Base-by-base conservation (phyloP, 257 asterid species). In the Salvia miltiorrhiza region DNA sequence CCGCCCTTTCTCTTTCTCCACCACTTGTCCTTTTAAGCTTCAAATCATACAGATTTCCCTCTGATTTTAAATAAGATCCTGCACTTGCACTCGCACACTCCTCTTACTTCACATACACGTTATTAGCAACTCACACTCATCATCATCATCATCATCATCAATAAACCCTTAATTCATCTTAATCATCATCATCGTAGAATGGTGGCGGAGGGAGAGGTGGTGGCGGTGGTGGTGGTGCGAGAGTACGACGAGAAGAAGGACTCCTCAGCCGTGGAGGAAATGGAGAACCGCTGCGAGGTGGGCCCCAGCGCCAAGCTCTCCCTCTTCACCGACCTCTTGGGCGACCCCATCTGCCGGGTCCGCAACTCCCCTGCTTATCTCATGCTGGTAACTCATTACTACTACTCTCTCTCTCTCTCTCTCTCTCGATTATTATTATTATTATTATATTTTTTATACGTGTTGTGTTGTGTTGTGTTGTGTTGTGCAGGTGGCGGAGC, bases 261-360 rank as follows among this genome's bases (percentile, higher is more conserved):
- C 49, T 11, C 77, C 35, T 17, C 39, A 32, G 84, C 86, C 16
- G 99, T 90, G 62, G 97, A 84, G 70, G 85, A 88, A 2, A 85
- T 90, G 48, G 99, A 93, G 73, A 83, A 83, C 44, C 66, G 77
- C 47, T 93, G 97, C 55, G 99, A 90, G 41, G 94, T 85, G 52
- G 99, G 97, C 0, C 91, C 97, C 55, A 68, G 71, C 54, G 95
- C 91, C 3, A 78, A 88, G 73, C 87, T 93, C 63, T 87, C 85
- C 4, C 84, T 93, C 54, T 88, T 77, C 84, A 93, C 99, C 30
- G 88, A 93, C 75, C 92, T 85, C 48, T 53, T 93, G 43, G 99
- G 98, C 37, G 99, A 88, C 86, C 99, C 97, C 70, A 84, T 90
- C 67, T 88, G 91, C 84, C 63, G 99, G 74, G 90, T 93, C 81